phyloP scores from a whole-genome alignment of 108 stramenopile species.

The Discostella stelligeroides region DNA sequence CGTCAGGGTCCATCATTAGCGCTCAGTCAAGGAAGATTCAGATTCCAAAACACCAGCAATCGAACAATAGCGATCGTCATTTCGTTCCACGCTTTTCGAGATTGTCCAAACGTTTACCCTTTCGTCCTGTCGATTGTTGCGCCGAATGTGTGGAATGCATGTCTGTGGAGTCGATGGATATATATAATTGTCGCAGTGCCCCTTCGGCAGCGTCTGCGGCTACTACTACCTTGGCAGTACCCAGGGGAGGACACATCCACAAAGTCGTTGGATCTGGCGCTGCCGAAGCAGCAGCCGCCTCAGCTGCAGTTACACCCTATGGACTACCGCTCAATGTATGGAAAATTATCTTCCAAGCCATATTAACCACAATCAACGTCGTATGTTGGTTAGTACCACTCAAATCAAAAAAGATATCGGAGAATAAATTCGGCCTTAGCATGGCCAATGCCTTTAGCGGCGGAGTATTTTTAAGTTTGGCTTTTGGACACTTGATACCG shows the following conservation, averaged over 20 bases:
- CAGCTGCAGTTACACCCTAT: constrained; percentile 46
- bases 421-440: constrained; percentile 77
- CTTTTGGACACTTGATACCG: constrained; percentile 97
- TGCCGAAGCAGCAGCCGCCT: constrained; percentile 11
- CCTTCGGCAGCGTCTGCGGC: background rate
- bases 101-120: constrained; percentile 27
- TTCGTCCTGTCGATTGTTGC: constrained; percentile 37
- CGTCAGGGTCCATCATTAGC: background rate
- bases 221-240: constrained; percentile 1
- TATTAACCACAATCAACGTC: constrained; percentile 87
- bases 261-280: constrained; percentile 7
- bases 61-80: constrained; percentile 8
- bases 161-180: constrained; percentile 20
- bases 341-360: constrained; percentile 88
- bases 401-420: constrained; percentile 72
- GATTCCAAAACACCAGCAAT: no score
- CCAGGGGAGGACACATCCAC: constrained; percentile 43
- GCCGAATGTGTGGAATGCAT: constrained; percentile 41
- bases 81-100: constrained; percentile 36
- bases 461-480: constrained; percentile 94
- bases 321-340: constrained; percentile 82
- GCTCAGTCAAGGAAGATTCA: constrained; percentile 16
- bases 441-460: constrained; percentile 97
- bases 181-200: constrained; percentile 14
- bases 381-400: constrained; percentile 90